Evolutionary conservation across 2,329 filamentous ascomycete genomes (phyloP).

Genomic region (Neonectria faginata): DNA sequence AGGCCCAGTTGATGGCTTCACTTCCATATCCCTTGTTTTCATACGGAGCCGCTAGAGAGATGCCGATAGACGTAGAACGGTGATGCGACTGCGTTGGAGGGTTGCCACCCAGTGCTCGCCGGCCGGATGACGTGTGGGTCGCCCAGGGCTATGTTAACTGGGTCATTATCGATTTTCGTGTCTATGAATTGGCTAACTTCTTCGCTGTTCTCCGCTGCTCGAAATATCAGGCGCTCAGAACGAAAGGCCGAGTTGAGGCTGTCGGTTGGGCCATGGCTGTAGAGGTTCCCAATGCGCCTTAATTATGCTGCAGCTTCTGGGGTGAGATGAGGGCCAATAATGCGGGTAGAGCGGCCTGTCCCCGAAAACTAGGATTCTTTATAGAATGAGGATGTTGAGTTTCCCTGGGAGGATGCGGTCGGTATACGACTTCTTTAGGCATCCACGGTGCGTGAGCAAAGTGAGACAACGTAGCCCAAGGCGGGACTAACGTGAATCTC

Average conservation of each 20-base stretch:
- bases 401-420: too few relatives aligned
- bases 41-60: slow-evolving; percentile 50
- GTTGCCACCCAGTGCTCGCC: neutral
- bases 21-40: slow-evolving; percentile 58
- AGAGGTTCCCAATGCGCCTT: too few relatives aligned
- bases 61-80: slow-evolving; percentile 44
- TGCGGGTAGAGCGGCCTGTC: too few relatives aligned
- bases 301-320: too few relatives aligned
- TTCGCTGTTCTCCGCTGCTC: slow-evolving; percentile 28
- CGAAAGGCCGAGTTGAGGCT: slow-evolving; percentile 15
- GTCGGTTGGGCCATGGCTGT: neutral
- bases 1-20: slow-evolving; percentile 60
- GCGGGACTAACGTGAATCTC: too few relatives aligned
- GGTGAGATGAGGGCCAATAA: too few relatives aligned
- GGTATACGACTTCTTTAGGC: too few relatives aligned
- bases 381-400: too few relatives aligned
- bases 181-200: slow-evolving; percentile 28
- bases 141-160: slow-evolving; percentile 16
- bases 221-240: slow-evolving; percentile 34
- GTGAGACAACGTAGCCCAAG: too few relatives aligned
- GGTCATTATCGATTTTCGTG: slow-evolving; percentile 26
- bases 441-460: too few relatives aligned
- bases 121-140: slow-evolving; percentile 21
- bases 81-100: neutral
- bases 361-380: too few relatives aligned